These are phyloP conservation scores for Somion occarium DNA, from an alignment of 1,284 basidiomycete species.

Conservation along the genomic window DNA sequence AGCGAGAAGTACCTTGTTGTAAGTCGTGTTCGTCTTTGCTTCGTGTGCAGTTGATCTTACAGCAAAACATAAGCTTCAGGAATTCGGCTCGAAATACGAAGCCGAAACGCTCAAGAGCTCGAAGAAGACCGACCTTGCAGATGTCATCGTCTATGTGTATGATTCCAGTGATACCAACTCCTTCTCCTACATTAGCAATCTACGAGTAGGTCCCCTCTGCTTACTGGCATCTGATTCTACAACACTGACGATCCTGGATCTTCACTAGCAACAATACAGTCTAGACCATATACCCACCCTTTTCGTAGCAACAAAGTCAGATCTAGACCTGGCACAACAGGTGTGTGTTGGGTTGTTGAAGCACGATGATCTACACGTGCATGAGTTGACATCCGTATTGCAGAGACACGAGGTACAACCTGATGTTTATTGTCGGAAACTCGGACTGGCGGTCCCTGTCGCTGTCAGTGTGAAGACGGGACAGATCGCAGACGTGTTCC, in stretches of 20 bases:
- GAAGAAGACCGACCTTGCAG: conserved; percentile 89
- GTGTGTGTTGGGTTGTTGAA: conserved; percentile 35
- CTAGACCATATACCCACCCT: conserved; percentile 91
- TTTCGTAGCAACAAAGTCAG: conserved; percentile 98
- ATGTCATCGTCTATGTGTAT: conserved; percentile 94
- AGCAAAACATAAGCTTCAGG: conserved; percentile 77
- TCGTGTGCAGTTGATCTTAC: neutral
- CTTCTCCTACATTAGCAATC: conserved; percentile 96
- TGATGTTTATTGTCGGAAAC: conserved; percentile 88
- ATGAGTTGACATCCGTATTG: conserved; percentile 5
- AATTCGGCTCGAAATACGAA: conserved; percentile 95
- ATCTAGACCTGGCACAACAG: conserved; percentile 93
- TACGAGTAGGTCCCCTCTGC: conserved; percentile 59
- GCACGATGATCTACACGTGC: conserved; percentile 8
- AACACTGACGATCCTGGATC: conserved; percentile 4
- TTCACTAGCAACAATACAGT: conserved; percentile 87
- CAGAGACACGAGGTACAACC: conserved; percentile 97
- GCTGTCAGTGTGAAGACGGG: conserved; percentile 85
- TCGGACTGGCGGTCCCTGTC: conserved; percentile 84
- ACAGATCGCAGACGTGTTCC: conserved; percentile 88
- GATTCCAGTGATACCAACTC: conserved; percentile 99
- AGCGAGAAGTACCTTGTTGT: conserved; percentile 96
- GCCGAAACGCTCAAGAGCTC: conserved; percentile 84
- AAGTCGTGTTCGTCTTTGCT: conserved; percentile 32
- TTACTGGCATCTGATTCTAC: conserved; percentile 1